phyloP scores from a whole-genome alignment of 768 basidiomycete species.

The Phanerochaete carnosa region DNA sequence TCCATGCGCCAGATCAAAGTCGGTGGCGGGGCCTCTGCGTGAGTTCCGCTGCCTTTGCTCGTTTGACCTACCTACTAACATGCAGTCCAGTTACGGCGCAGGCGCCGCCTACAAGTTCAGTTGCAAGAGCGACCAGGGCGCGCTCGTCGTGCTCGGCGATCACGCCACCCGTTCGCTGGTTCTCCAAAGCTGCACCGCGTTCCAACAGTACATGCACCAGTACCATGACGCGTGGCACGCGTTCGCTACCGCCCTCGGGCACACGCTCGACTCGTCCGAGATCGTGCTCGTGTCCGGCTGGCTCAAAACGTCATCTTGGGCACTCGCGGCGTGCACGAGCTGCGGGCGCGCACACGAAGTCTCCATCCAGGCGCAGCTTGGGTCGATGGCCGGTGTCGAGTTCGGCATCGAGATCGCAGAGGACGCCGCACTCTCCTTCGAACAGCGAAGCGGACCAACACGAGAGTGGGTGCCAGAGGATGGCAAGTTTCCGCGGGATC shows the following conservation, averaged over 20 bases:
- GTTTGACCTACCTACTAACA: neutral
- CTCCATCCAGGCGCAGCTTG: neutral
- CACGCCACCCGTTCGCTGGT: neutral
- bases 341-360: neutral
- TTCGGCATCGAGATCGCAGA: neutral
- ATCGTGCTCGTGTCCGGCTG: conserved; percentile 2
- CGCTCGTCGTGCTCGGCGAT: neutral
- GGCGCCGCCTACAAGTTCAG: neutral
- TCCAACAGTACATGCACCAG: neutral
- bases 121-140: neutral
- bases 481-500: neutral
- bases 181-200: neutral
- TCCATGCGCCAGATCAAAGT: neutral
- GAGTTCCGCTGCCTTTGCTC: neutral
- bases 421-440: neutral
- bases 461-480: neutral
- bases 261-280: neutral
- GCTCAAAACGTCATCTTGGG: conserved; percentile 3
- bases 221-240: neutral
- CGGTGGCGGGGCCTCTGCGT: neutral
- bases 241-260: neutral
- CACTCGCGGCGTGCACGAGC: neutral
- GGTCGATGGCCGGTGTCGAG: neutral
- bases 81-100: neutral
- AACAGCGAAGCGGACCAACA: neutral